Conservation (phyloP, 148 eudicot genomes). For the Arbutus unedo region DNA sequence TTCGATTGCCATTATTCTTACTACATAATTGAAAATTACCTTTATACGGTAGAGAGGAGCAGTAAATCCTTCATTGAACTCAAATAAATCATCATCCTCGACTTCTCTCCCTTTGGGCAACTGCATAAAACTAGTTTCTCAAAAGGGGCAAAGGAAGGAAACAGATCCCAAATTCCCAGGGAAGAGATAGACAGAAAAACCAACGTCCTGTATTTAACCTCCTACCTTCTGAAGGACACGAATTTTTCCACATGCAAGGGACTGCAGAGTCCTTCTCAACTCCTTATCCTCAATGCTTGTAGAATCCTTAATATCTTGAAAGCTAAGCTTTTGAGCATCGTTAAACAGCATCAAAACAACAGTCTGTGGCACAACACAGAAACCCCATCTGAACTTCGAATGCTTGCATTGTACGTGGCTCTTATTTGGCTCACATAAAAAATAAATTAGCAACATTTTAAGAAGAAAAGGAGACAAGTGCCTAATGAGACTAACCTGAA, state of each 20-base stretch:
- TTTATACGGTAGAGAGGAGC: conserved; percentile 92
- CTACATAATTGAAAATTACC: conserved; percentile 32
- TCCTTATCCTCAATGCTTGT: conserved; percentile 95
- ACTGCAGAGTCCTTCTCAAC: conserved; percentile 83
- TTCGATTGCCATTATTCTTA: neutral
- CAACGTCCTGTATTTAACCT: neutral
- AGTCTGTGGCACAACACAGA: conserved; percentile 43
- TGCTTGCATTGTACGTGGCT: neutral
- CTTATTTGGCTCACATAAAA: neutral
- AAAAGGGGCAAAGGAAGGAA: neutral
- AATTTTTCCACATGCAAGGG: conserved; percentile 97
- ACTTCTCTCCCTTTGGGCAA: conserved; percentile 93
- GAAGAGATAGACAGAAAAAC: neutral
- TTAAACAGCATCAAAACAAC: conserved; percentile 95
- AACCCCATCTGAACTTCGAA: conserved; percentile 13
- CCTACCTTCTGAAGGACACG: conserved; percentile 90
- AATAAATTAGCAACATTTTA: neutral
- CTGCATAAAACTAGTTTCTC: conserved; percentile 38
- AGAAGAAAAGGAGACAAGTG: neutral
- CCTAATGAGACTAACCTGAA: conserved; percentile 66
- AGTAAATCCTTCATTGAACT: conserved; percentile 74
- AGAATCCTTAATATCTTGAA: conserved; percentile 91
- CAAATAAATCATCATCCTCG: conserved; percentile 76
- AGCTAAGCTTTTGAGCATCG: conserved; percentile 83
- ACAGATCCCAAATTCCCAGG: neutral